Conservation (phyloP, 345 rosid genomes). For the Fremontodendron californicum region DNA sequence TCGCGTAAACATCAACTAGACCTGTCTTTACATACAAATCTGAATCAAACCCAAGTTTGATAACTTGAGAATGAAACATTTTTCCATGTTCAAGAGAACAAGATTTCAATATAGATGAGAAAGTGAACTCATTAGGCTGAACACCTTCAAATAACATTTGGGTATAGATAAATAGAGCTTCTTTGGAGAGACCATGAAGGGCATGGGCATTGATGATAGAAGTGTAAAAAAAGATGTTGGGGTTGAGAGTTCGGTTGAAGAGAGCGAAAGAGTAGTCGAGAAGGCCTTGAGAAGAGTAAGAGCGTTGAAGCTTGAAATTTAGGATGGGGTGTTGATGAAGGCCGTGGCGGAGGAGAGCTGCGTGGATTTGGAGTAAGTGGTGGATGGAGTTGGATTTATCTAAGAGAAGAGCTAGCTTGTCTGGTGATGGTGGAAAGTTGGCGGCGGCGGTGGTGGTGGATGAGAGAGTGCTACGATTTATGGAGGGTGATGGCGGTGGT, state of each 20-base stretch:
- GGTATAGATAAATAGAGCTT: constrained; percentile 45
- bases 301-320: constrained; percentile 78
- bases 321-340: constrained; percentile 49
- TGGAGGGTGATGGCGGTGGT: constrained; percentile 18
- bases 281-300: constrained; percentile 60
- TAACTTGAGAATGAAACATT: constrained; percentile 46
- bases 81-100: constrained; percentile 43
- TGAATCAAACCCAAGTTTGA: constrained; percentile 58
- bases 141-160: constrained; percentile 44
- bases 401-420: constrained; percentile 41
- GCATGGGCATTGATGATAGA: constrained; percentile 53
- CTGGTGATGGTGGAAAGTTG: constrained; percentile 31
- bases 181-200: constrained; percentile 31
- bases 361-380: constrained; percentile 63
- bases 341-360: constrained; percentile 56
- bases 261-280: constrained; percentile 47
- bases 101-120: constrained; percentile 64
- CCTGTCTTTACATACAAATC: constrained; percentile 70
- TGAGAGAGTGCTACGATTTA: not conserved
- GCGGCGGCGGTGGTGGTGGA: constrained; percentile 11
- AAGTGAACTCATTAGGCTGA: constrained; percentile 63
- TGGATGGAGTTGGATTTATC: constrained; percentile 41
- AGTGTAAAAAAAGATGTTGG: constrained; percentile 56
- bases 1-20: constrained; percentile 56
- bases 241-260: constrained; percentile 45